phyloP scores from a whole-genome alignment of 495 filamentous ascomycete genomes.

The Podospora bellae-mahoneyi region DNA sequence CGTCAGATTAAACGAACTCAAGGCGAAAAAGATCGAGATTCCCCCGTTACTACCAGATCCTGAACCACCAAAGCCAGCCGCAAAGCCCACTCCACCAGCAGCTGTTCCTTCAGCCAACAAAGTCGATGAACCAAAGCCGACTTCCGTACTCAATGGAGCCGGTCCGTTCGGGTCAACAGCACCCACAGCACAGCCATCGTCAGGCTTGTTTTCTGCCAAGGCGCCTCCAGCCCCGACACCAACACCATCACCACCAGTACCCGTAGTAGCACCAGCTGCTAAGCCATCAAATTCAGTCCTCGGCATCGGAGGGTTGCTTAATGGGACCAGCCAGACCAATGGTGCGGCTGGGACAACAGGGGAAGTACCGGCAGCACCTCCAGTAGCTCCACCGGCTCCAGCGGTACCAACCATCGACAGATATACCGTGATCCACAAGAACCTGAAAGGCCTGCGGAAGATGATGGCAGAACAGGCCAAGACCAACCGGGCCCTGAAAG shows the following conservation, averaged over 20 bases:
- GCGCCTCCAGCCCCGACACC: constrained; percentile 1
- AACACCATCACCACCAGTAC: neutral
- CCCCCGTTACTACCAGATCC: constrained; percentile 38
- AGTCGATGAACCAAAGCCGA: neutral
- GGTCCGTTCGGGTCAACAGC: neutral
- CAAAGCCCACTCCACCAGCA: neutral
- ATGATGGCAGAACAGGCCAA: constrained; percentile 52
- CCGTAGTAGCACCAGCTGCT: neutral
- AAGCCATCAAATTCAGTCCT: constrained; percentile 7
- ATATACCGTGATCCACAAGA: constrained; percentile 67
- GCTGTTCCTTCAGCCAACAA: neutral
- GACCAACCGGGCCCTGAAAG: constrained; percentile 49
- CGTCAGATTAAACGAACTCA: constrained; percentile 41
- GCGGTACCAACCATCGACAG: constrained; percentile 32
- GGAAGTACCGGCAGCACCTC: neutral
- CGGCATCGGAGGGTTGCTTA: constrained; percentile 10
- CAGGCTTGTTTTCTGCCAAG: neutral
- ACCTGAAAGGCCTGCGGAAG: constrained; percentile 68
- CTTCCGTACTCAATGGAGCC: constrained; percentile 16
- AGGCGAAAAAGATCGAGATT: constrained; percentile 42
- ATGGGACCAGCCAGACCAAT: constrained; percentile 13
- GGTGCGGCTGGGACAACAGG: constrained; percentile 1
- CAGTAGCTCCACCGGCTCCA: neutral
- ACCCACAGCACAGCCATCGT: neutral
- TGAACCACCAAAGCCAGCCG: constrained; percentile 20